Conservation (phyloP, 2,329 filamentous ascomycete species). For the Aspergillus fumigatus region DNA sequence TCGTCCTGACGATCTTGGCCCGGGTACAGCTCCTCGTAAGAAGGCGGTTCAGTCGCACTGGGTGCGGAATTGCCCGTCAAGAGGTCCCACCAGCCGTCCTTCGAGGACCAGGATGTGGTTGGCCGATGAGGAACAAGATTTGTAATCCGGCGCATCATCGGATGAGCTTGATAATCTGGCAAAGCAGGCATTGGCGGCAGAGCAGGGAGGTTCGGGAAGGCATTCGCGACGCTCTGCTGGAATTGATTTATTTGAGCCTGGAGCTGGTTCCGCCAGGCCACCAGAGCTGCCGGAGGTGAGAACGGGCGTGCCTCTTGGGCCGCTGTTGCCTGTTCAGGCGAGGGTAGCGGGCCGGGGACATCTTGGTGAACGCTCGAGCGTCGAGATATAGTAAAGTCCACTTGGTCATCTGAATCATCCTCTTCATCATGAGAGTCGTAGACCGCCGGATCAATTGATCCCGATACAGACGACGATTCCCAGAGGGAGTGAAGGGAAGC, state of each 20-base stretch:
- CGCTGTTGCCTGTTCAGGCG: slow-evolving; percentile 21
- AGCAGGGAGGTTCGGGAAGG: slow-evolving; percentile 58
- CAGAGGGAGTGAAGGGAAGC: slow-evolving; percentile 64
- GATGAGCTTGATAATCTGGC: slow-evolving; percentile 69
- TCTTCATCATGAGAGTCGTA: slow-evolving; percentile 36
- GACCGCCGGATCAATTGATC: slow-evolving; percentile 42
- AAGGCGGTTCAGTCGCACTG: slow-evolving; percentile 58
- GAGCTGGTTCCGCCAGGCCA: slow-evolving; percentile 69
- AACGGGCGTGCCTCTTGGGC: slow-evolving; percentile 30
- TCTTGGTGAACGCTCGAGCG: slow-evolving; percentile 36
- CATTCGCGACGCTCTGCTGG: slow-evolving; percentile 65
- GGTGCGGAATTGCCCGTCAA: slow-evolving; percentile 49
- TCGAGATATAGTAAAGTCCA: slow-evolving; percentile 29
- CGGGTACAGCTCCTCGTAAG: slow-evolving; percentile 77
- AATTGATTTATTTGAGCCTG: slow-evolving; percentile 70
- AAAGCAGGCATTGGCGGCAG: slow-evolving; percentile 61
- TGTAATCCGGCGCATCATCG: slow-evolving; percentile 67
- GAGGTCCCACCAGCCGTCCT: slow-evolving; percentile 63
- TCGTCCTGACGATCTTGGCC: slow-evolving; percentile 28
- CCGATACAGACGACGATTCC: slow-evolving; percentile 51
- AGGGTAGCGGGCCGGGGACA: slow-evolving; percentile 18
- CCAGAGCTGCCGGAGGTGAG: slow-evolving; percentile 58
- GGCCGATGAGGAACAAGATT: slow-evolving; percentile 67
- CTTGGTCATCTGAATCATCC: slow-evolving; percentile 20
- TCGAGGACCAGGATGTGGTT: slow-evolving; percentile 39